phyloP scores from a whole-genome alignment of 768 basidiomycete species.

The Lentinula sp. region DNA sequence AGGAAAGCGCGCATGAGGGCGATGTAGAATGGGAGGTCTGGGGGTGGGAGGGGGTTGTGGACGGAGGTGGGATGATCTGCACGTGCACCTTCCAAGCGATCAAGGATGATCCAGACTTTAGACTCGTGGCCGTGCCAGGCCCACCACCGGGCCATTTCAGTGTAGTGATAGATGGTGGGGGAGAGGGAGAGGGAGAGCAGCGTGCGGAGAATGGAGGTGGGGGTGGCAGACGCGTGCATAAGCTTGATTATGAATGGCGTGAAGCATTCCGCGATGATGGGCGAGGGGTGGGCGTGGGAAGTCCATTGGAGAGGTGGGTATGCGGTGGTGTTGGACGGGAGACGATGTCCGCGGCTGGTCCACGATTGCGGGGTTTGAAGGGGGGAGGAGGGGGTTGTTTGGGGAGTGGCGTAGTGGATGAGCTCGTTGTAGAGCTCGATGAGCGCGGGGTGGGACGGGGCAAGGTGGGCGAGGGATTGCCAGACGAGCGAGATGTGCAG shows the following conservation, averaged over 20 bases:
- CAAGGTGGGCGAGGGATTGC: background rate
- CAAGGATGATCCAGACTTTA: background rate
- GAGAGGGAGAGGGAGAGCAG: background rate
- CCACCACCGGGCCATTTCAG: constrained; percentile 1
- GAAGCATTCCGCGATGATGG: background rate
- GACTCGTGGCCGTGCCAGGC: background rate
- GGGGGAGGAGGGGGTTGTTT: background rate
- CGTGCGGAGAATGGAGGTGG: background rate
- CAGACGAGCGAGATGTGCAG: background rate
- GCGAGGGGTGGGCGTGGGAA: background rate
- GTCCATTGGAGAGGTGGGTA: background rate
- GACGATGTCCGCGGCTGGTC: background rate
- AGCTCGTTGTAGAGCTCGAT: background rate
- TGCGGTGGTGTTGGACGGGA: background rate
- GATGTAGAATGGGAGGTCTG: background rate
- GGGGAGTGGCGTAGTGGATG: background rate
- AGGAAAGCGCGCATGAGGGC: constrained; percentile 6
- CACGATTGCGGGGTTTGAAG: background rate
- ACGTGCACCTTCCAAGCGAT: background rate
- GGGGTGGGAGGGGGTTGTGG: background rate
- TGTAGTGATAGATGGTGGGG: constrained; percentile 4
- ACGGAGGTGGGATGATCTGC: background rate
- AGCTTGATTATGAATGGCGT: background rate
- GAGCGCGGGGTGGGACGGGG: background rate
- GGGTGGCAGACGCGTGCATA: background rate